These are phyloP conservation scores for Saksenaea vasiformis DNA, from an alignment of 371 early-diverging fungal species.

Conservation along the genomic window DNA sequence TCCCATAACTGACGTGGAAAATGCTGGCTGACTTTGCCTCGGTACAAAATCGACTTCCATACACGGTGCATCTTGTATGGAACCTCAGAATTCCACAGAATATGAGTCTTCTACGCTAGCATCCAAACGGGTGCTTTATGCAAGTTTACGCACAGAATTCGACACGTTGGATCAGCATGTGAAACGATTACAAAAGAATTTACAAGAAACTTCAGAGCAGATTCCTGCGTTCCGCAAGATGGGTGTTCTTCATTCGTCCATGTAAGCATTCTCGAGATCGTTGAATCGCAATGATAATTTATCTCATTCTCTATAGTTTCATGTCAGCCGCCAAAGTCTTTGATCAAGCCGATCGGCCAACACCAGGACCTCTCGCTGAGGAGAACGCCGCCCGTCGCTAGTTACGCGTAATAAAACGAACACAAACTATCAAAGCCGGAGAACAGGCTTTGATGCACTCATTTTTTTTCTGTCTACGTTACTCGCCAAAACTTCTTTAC, in stretches of 20 bases:
- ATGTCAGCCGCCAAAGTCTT: constrained; percentile 8
- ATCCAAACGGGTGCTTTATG: constrained; percentile 27
- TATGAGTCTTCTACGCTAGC: constrained; percentile 2
- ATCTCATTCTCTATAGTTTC: not conserved
- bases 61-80: not conserved
- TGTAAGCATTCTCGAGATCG: constrained; percentile 18
- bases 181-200: constrained; percentile 11
- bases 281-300: not conserved
- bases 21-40: too few relatives aligned
- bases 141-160: constrained; percentile 14
- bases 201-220: constrained; percentile 24
- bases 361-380: not conserved
- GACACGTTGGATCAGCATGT: constrained; percentile 19
- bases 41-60: too few relatives aligned
- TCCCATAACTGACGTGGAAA: too few relatives aligned
- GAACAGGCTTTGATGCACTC: too few relatives aligned
- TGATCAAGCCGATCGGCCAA: not conserved
- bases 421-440: too few relatives aligned
- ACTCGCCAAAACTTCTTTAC: too few relatives aligned
- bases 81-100: not conserved
- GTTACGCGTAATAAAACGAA: too few relatives aligned
- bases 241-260: constrained; percentile 26
- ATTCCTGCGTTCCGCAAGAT: constrained; percentile 24
- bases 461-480: too few relatives aligned
- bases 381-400: not conserved